phyloP scores from a whole-genome alignment of 768 basidiomycete genomes.

The Filobasidium wieringae region DNA sequence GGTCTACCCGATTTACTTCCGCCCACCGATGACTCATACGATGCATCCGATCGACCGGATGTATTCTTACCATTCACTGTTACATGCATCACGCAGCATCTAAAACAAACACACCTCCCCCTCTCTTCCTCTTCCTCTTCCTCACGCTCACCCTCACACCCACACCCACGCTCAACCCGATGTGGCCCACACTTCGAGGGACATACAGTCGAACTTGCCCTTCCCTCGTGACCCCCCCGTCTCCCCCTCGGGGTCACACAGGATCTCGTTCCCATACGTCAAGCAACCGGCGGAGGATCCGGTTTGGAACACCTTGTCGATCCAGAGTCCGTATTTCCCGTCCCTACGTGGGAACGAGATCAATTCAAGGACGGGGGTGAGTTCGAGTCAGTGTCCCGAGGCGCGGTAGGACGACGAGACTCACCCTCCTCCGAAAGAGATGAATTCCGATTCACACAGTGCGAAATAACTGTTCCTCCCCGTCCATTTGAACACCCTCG shows the following conservation, averaged over 20 bases:
- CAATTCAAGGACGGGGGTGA: neutral
- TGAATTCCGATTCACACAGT: slow-evolving; percentile 63
- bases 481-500: slow-evolving; percentile 44
- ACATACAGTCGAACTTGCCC: slow-evolving; percentile 76
- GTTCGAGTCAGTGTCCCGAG: neutral
- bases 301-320: slow-evolving; percentile 66
- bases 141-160: too few relatives aligned
- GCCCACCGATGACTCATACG: too few relatives aligned
- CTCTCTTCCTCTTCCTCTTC: too few relatives aligned
- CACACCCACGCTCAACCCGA: too few relatives aligned
- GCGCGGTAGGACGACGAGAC: slow-evolving; percentile 32
- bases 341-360: slow-evolving; percentile 46
- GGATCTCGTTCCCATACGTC: slow-evolving; percentile 74
- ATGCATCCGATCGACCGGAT: too few relatives aligned
- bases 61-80: too few relatives aligned
- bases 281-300: slow-evolving; percentile 76
- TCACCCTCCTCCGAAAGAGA: slow-evolving; percentile 88
- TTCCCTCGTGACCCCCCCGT: slow-evolving; percentile 45
- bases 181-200: slow-evolving; percentile 72
- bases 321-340: slow-evolving; percentile 75
- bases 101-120: too few relatives aligned
- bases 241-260: slow-evolving; percentile 46
- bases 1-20: too few relatives aligned
- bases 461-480: slow-evolving; percentile 83
- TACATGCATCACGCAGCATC: too few relatives aligned